These are phyloP conservation scores for Colletotrichum sojae DNA, from an alignment of 2,329 filamentous ascomycete species.

Conservation along the genomic window DNA sequence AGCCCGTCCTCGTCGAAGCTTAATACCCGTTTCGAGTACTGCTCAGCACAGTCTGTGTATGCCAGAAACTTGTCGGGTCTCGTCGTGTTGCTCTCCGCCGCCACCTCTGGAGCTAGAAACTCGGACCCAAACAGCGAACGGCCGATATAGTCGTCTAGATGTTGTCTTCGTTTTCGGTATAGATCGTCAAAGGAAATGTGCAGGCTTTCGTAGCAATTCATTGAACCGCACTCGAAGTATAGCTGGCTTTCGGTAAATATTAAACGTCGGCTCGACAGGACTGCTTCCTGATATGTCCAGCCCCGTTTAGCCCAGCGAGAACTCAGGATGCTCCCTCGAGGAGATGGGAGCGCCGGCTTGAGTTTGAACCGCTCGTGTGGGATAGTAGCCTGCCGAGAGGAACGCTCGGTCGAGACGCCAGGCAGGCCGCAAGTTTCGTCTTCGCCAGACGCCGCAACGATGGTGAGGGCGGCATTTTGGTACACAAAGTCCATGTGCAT, in stretches of 20 bases:
- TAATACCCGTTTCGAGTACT: conserved; percentile 15
- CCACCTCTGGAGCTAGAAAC: background rate
- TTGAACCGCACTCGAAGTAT: conserved; percentile 45
- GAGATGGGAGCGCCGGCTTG: conserved; percentile 16
- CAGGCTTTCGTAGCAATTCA: conserved; percentile 23
- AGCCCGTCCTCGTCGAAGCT: conserved; percentile 21
- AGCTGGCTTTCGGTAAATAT: conserved; percentile 47
- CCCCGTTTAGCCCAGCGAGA: conserved; percentile 32
- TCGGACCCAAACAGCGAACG: conserved; percentile 27
- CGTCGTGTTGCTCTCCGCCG: conserved; percentile 2
- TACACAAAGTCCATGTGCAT: conserved; percentile 47
- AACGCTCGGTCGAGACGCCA: conserved; percentile 18
- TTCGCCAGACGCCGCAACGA: conserved; percentile 43
- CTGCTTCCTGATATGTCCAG: conserved; percentile 39
- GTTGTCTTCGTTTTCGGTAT: conserved; percentile 3
- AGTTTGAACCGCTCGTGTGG: conserved; percentile 21
- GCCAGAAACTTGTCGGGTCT: conserved; percentile 20
- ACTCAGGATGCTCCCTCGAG: conserved; percentile 3
- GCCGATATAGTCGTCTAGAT: conserved; percentile 16
- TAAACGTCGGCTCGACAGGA: conserved; percentile 41
- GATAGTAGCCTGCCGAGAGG: background rate
- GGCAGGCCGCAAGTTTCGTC: conserved; percentile 25
- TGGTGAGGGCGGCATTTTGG: conserved; percentile 43
- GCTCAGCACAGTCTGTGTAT: conserved; percentile 19
- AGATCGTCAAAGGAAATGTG: conserved; percentile 12